Base-by-base conservation (phyloP, 176 grass and related monocot genomes). In the Dactylis glomerata region DNA sequence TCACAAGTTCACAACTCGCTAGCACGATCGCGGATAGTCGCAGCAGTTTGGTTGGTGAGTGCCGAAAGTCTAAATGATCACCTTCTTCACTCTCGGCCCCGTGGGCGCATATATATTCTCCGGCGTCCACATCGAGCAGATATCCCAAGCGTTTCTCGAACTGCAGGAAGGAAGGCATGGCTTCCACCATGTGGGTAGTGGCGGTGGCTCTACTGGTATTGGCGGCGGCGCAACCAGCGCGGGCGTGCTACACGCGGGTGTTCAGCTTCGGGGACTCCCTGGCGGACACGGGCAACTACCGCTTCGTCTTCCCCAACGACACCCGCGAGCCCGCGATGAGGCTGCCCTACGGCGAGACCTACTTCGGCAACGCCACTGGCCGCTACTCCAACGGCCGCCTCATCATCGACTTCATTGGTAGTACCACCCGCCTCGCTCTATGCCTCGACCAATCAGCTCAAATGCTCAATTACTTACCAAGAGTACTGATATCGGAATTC, bases 261-360 rank as follows among this genome's bases (percentile, higher is more conserved):
- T 87, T 94, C 83, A 83, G 73, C 86, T 97, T 97, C 36, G 94
- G 92, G 36, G 94, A 97, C 83, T 97, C 94, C 16, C 82, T 94
- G 59, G 37, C 87, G 45, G 94, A 97, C 80, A 97, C 92, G 49
- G 94, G 94, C 31, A 97, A 97, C 85, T 84, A 28, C 40, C 37
- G 52, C 28, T 79, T 78, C 81, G 34, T 78, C 67, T 75, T 27
- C 87, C 52, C 61, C 14, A 68, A 84, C 49, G 40, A 66, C 84
- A 62, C 75, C 36, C 24, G 75, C 52, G 72, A 88, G 82, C 58
- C 81, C 30, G 81, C 73, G 27, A 63, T 87, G 73, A 42, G 68
- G 5, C 54, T 46, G 1, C 94, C 94, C 49, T 97, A 97, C 59
- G 94, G 94, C 33, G 82, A 92, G 46, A 92, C 94, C 28, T 97